Evolutionary conservation across 1,284 basidiomycete genomes (phyloP).

Genomic region (Boletus semigastroideus): DNA sequence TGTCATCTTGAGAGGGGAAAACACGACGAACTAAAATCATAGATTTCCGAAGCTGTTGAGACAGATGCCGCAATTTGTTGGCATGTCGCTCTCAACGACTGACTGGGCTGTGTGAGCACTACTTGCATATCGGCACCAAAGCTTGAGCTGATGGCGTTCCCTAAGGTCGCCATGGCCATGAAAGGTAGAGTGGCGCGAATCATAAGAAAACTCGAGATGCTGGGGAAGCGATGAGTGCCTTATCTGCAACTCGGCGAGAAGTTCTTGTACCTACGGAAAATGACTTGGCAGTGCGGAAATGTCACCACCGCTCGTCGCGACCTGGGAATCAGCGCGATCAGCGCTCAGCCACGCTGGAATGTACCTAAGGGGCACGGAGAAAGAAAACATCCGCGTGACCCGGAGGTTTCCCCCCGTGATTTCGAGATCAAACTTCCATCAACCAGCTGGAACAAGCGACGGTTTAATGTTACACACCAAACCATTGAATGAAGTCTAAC

Average conservation of each 20-base stretch:
- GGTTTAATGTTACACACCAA: no score
- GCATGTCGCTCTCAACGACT: background rate
- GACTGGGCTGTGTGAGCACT: background rate
- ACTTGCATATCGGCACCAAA: background rate
- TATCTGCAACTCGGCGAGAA: background rate
- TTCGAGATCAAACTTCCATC: no score
- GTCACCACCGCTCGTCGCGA: background rate
- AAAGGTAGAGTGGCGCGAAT: background rate
- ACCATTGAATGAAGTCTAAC: no score
- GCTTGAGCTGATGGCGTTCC: background rate
- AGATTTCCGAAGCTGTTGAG: constrained; percentile 19
- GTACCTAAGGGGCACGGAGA: background rate
- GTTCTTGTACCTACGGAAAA: no score
- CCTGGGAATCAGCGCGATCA: background rate
- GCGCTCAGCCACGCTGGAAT: background rate
- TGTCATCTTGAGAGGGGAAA: background rate
- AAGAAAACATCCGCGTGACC: no score
- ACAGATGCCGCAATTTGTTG: constrained; percentile 6
- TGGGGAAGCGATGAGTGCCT: background rate
- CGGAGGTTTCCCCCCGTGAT: no score
- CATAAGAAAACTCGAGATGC: background rate
- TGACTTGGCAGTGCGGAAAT: no score
- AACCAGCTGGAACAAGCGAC: no score
- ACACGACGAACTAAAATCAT: background rate
- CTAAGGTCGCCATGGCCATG: background rate